Evolutionary conservation across 805 yeast genomes (phyloP).

Genomic region (Babjeviella inositovora): DNA sequence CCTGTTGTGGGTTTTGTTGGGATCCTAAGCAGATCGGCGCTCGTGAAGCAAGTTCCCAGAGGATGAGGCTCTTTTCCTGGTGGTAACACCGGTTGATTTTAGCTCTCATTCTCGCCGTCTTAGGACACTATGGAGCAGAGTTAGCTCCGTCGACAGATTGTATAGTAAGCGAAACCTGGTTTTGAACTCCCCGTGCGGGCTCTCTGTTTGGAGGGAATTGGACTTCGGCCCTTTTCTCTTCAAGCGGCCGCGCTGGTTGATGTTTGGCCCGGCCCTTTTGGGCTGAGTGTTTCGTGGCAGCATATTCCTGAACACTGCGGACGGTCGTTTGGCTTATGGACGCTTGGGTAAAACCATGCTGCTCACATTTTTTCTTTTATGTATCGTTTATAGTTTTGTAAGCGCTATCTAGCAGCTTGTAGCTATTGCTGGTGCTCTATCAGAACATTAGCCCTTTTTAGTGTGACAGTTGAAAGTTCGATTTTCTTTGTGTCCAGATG

Average conservation of each 20-base stretch:
- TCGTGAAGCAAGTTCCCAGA: slow-evolving; percentile 44
- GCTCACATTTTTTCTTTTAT: slow-evolving; percentile 49
- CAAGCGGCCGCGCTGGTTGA: slow-evolving; percentile 12
- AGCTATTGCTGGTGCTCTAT: too few relatives aligned
- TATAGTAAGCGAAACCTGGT: slow-evolving; percentile 44
- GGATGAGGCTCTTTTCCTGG: too few relatives aligned
- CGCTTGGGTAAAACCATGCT: slow-evolving; percentile 99
- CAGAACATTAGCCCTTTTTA: too few relatives aligned
- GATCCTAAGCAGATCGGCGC: slow-evolving; percentile 49
- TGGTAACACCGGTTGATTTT: too few relatives aligned
- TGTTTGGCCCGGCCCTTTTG: slow-evolving; percentile 16
- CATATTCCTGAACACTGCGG: slow-evolving; percentile 99
- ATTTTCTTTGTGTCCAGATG: too few relatives aligned
- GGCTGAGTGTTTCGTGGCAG: slow-evolving; percentile 51
- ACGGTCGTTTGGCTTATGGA: slow-evolving; percentile 79
- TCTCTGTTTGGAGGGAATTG: slow-evolving; percentile 1
- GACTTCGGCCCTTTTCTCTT: slow-evolving; percentile 1
- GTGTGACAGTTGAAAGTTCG: too few relatives aligned
- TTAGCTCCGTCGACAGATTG: slow-evolving; percentile 98
- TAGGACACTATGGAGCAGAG: slow-evolving; percentile 48
- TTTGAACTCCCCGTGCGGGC: slow-evolving; percentile 35
- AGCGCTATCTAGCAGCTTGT: too few relatives aligned
- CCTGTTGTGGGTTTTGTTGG: slow-evolving; percentile 15
- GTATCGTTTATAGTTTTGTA: too few relatives aligned
- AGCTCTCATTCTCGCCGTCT: too few relatives aligned